phyloP scores from a whole-genome alignment of 192 early-diverging fungal genomes.

The Pilobolus umbonatus region DNA sequence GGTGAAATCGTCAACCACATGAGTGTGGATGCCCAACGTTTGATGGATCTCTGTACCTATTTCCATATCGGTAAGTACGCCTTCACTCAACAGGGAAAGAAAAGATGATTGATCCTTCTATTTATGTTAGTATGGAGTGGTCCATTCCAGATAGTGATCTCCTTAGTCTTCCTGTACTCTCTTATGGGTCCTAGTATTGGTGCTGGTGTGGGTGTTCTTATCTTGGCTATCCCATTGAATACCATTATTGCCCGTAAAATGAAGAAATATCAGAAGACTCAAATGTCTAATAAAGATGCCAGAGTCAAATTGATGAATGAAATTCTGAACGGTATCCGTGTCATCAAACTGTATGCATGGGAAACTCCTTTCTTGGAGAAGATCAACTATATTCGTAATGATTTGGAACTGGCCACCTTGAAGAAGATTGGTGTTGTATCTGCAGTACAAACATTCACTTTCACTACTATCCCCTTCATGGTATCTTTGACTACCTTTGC shows the following conservation, averaged over 20 bases:
- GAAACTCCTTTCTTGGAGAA: slow-evolving; percentile 74
- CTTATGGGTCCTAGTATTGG: slow-evolving; percentile 78
- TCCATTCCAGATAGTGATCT: slow-evolving; percentile 21
- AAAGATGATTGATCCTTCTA: background rate
- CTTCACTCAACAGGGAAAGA: background rate
- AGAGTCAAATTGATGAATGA: slow-evolving; percentile 69
- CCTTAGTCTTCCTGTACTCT: slow-evolving; percentile 15
- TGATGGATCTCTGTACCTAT: slow-evolving; percentile 65
- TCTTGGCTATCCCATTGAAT: slow-evolving; percentile 80
- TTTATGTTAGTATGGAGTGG: slow-evolving; percentile 21
- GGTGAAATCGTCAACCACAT: slow-evolving; percentile 68
- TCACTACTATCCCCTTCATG: slow-evolving; percentile 82
- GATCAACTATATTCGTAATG: slow-evolving; percentile 60
- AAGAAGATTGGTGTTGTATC: slow-evolving; percentile 67
- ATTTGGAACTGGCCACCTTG: slow-evolving; percentile 72
- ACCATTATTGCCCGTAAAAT: slow-evolving; percentile 59
- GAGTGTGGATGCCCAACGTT: slow-evolving; percentile 58
- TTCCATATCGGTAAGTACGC: slow-evolving; percentile 52
- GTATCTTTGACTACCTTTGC: slow-evolving; percentile 83
- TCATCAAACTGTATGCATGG: slow-evolving; percentile 97
- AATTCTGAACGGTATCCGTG: slow-evolving; percentile 83
- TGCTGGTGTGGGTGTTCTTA: slow-evolving; percentile 82
- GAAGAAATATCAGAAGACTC: slow-evolving; percentile 68
- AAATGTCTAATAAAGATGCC: slow-evolving; percentile 84
- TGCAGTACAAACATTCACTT: slow-evolving; percentile 70